phyloP scores from a whole-genome alignment of 139 green algal species.

The Axilococcus clingmanii region DNA sequence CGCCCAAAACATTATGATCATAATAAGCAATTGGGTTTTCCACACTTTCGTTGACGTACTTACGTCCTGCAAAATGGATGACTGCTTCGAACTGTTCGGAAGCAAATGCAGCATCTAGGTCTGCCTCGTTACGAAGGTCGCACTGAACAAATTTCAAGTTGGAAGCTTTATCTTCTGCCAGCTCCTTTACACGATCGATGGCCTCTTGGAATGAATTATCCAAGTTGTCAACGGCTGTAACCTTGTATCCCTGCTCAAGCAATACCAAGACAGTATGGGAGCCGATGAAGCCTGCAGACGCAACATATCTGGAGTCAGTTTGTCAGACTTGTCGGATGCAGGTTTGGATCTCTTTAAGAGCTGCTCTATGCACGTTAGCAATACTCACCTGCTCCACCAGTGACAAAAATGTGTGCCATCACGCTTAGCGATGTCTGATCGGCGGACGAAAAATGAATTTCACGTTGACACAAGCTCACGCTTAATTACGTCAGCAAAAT shows the following conservation, averaged over 20 bases:
- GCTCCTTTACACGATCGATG: conserved; percentile 72
- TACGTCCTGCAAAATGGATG: conserved; percentile 38
- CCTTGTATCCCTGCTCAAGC: conserved; percentile 66
- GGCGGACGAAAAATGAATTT: background rate
- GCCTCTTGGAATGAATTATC: conserved; percentile 78
- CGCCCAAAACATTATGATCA: conserved; percentile 91
- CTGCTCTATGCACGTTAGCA: too few relatives aligned
- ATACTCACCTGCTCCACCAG: conserved; percentile 38
- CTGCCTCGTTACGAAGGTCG: conserved; percentile 32
- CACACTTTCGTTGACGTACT: conserved; percentile 34
- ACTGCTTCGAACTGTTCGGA: conserved; percentile 30
- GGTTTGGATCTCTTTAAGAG: too few relatives aligned
- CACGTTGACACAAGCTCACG: too few relatives aligned
- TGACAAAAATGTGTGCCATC: conserved; percentile 64
- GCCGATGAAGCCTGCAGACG: conserved; percentile 48
- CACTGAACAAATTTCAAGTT: conserved; percentile 73
- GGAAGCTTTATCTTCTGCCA: conserved; percentile 63
- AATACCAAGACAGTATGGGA: conserved; percentile 83
- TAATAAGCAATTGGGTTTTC: conserved; percentile 83
- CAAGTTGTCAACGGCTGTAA: conserved; percentile 87
- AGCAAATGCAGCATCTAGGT: conserved; percentile 33
- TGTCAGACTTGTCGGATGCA: too few relatives aligned
- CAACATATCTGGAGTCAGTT: too few relatives aligned
- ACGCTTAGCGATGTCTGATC: background rate
- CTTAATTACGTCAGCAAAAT: too few relatives aligned